Conservation (phyloP, 805 yeast genomes). For the Candida sakaeoensis region DNA sequence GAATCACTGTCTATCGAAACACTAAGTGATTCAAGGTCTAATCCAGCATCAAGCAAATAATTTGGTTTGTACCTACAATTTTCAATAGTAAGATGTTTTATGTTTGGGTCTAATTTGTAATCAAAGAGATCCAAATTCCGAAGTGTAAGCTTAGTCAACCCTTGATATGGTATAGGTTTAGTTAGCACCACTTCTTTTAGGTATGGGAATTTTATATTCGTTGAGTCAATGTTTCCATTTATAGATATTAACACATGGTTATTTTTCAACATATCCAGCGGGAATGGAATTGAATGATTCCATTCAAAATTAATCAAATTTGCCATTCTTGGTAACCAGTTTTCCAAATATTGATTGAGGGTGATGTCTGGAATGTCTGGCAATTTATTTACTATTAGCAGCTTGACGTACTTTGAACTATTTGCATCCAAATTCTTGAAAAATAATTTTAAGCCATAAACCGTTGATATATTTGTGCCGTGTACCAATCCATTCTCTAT, state of each 20-base stretch:
- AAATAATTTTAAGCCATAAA: conserved; percentile 17
- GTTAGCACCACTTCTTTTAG: conserved; percentile 1
- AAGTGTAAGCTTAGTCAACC: conserved; percentile 1
- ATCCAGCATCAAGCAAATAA: neutral
- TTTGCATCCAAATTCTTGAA: conserved; percentile 16
- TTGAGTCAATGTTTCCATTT: conserved; percentile 2
- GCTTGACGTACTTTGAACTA: conserved; percentile 13
- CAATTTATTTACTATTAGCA: conserved; percentile 10
- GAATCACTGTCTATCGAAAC: neutral
- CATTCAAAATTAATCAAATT: conserved; percentile 8
- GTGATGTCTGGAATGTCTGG: conserved; percentile 25
- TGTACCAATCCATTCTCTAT: neutral
- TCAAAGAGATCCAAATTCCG: conserved; percentile 2
- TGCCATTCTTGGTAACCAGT: conserved; percentile 14
- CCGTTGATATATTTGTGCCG: conserved; percentile 11
- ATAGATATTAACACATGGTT: neutral
- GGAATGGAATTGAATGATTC: neutral
- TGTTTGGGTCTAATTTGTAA: neutral
- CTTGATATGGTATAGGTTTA: neutral
- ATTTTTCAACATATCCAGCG: neutral
- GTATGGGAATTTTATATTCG: neutral
- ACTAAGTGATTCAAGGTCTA: conserved; percentile 1
- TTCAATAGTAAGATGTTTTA: conserved; percentile 3
- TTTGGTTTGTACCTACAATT: conserved; percentile 2
- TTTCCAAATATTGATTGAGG: conserved; percentile 14